A percentile compares a stretch with the other conserved stretches of the same genome.
Evolutionary conservation across 352 stramenopile species (phyloP).

Genomic region (Globisporangium perplexum): DNA sequence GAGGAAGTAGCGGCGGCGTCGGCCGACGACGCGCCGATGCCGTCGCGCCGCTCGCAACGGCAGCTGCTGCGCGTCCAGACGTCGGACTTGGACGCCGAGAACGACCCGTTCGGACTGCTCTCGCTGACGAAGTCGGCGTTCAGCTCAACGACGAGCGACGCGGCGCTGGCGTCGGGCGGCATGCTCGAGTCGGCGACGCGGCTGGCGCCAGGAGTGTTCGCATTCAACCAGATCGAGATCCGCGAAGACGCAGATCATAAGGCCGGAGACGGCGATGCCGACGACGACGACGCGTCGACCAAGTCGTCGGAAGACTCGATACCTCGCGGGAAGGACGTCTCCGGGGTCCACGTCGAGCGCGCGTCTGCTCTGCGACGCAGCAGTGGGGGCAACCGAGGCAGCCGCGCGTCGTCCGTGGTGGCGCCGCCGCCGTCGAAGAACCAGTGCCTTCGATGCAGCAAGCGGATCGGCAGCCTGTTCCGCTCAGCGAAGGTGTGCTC

Average conservation of each 20-base stretch:
- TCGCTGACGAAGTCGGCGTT: slow-evolving; percentile 44
- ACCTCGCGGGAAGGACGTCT: neutral
- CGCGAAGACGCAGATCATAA: slow-evolving; percentile 18
- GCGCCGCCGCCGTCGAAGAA: slow-evolving; percentile 19
- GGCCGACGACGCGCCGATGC: slow-evolving; percentile 5
- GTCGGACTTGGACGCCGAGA: slow-evolving; percentile 36
- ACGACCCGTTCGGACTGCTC: slow-evolving; percentile 43
- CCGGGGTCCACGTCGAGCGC: neutral
- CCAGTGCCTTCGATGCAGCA: slow-evolving; percentile 35
- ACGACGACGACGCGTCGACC: slow-evolving; percentile 8
- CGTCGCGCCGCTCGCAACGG: slow-evolving; percentile 17
- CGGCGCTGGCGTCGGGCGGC: slow-evolving; percentile 1
- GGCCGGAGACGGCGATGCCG: slow-evolving; percentile 7
- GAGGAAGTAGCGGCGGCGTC: no score
- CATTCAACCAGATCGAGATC: slow-evolving; percentile 46
- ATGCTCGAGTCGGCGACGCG: slow-evolving; percentile 3
- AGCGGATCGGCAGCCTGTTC: slow-evolving; percentile 31
- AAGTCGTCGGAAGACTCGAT: slow-evolving; percentile 10
- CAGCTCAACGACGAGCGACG: slow-evolving; percentile 14
- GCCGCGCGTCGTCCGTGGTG: neutral
- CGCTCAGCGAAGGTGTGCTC: slow-evolving; percentile 42
- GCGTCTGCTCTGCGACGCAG: neutral
- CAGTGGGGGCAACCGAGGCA: slow-evolving; percentile 2
- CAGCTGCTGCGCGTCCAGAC: slow-evolving; percentile 31
- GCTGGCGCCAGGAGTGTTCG: slow-evolving; percentile 31